Evolutionary conservation across 1,139 yeast species (phyloP).

Genomic region (Sugiyamaella castrensis): DNA sequence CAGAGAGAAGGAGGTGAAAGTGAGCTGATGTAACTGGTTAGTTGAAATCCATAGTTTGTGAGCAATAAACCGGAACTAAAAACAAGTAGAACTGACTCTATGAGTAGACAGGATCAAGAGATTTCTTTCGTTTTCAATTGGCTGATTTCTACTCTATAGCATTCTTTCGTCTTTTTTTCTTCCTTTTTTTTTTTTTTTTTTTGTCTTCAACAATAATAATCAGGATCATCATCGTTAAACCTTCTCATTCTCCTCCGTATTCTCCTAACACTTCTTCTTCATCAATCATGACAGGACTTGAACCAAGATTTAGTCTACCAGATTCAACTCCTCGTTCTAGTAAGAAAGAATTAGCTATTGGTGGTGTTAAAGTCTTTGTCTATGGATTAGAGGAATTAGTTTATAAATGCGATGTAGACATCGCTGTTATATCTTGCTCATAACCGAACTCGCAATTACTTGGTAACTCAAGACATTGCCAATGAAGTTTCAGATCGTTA

Average conservation of each 20-base stretch:
- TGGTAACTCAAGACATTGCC: slow-evolving; percentile 21
- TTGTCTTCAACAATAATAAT: too few relatives aligned
- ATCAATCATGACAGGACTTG: neutral
- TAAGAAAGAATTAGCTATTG: slow-evolving; percentile 20
- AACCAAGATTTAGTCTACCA: slow-evolving; percentile 17
- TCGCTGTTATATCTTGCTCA: slow-evolving; percentile 24
- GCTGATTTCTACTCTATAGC: too few relatives aligned
- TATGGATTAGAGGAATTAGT: slow-evolving; percentile 25
- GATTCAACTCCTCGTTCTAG: slow-evolving; percentile 22
- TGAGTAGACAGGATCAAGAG: too few relatives aligned
- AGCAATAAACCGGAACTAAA: too few relatives aligned
- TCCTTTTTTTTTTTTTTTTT: too few relatives aligned
- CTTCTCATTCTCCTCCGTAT: neutral
- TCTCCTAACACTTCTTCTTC: neutral
- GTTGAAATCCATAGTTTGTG: too few relatives aligned
- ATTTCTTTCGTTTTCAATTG: too few relatives aligned
- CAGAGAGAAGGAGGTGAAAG: too few relatives aligned
- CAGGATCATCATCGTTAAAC: too few relatives aligned
- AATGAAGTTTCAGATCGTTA: slow-evolving; percentile 20
- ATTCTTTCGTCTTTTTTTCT: too few relatives aligned
- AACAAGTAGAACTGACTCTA: too few relatives aligned
- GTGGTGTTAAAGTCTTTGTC: slow-evolving; percentile 24
- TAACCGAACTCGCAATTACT: slow-evolving; percentile 24
- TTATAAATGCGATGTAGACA: slow-evolving; percentile 12
- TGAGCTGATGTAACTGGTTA: too few relatives aligned